Evolutionary conservation across 352 stramenopile genomes (phyloP), one percentile per base, ranked within the genome.

Genomic region (Globisporangium camurandrum): DNA sequence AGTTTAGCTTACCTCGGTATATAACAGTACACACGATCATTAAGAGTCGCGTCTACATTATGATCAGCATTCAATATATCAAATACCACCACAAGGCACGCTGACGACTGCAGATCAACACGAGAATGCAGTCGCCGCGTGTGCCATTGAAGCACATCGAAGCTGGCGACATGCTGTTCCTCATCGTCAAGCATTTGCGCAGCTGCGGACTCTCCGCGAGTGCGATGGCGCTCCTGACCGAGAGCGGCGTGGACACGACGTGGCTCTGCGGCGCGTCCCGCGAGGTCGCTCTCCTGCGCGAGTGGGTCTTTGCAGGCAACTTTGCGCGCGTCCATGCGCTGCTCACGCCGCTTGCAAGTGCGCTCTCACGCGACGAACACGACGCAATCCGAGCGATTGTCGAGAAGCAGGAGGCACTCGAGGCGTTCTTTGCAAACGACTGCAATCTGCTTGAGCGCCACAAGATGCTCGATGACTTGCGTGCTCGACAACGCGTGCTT

Each of bases 181-280:
- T 86, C 34, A 58, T 88, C 33, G 54, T 50, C 1, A 62, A 69
- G 34, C 75, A 84, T 54, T 45, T 90, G 20, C 65, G 71, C 16
- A 41, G 47, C 0, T 67, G 58, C 14, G 65, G 61, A 8, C 56
- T 86, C 9, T 67, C 57, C 49, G 49, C 54, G 14, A 71, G 56
- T 4, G 74, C 68, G 11, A 53, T 83, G 46, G 45, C 64, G 46
- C 59, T 90, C 47, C 64, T 81, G 50, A 47, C 61, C 20, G 75
- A 90, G 52, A 81, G 61, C 30, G 69, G 67, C 1, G 7, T 90
- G 4, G 74, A 90, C 60, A 58, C 62, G 4, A 50, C 57, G 12
- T 90, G 73, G 70, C 66, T 87, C 46, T 80, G 69, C 23, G 74
- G 79, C 0, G 40, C 56, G 28, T 82, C 64, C 6, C 46, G 38